Percentiles rank a stretch among this genome's conserved stretches.
These are phyloP conservation scores for Suillus tomentosus DNA, from an alignment of 768 basidiomycete genomes.

Conservation along the genomic window DNA sequence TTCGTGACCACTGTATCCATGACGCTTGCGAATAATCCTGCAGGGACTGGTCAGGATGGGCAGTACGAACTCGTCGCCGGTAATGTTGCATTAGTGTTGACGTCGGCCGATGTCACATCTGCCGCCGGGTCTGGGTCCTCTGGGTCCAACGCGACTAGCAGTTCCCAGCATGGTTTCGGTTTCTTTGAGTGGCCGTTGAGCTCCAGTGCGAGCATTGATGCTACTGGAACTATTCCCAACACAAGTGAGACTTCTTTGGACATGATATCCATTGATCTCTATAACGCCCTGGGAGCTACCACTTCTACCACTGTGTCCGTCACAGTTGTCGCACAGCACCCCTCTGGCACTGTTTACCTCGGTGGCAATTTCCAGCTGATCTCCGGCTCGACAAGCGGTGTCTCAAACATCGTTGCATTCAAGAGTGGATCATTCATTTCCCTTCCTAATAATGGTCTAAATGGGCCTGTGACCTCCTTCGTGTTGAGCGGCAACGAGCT, in stretches of 20 bases:
- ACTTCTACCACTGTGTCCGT: slow-evolving; percentile 41
- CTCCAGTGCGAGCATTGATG: slow-evolving; percentile 49
- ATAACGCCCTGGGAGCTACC: slow-evolving; percentile 57
- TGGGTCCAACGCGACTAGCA: slow-evolving; percentile 34
- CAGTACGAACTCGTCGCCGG: slow-evolving; percentile 85
- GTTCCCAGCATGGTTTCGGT: slow-evolving; percentile 64
- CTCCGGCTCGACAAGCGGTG: slow-evolving; percentile 53
- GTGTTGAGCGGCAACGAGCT: slow-evolving; percentile 62
- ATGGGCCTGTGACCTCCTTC: slow-evolving; percentile 75
- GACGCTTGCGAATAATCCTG: slow-evolving; percentile 66
- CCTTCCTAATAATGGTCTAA: slow-evolving; percentile 69
- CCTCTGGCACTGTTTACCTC: slow-evolving; percentile 66
- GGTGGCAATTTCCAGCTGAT: slow-evolving; percentile 76
- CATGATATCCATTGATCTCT: slow-evolving; percentile 58
- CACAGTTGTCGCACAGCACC: slow-evolving; percentile 61
- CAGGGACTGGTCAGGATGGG: slow-evolving; percentile 63
- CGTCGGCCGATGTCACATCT: slow-evolving; percentile 52
- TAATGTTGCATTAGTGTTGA: slow-evolving; percentile 76
- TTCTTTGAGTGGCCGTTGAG: slow-evolving; percentile 86
- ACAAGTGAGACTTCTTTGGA: slow-evolving; percentile 71
- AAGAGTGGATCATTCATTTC: slow-evolving; percentile 56
- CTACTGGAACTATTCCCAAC: slow-evolving; percentile 64
- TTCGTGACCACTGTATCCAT: slow-evolving; percentile 79
- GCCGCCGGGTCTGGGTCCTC: slow-evolving; percentile 30
- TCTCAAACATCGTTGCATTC: slow-evolving; percentile 74